Percentiles rank a stretch among this genome's conserved stretches.
Conservation (phyloP, 2,329 filamentous ascomycete species). For the Colletotrichum sp. region DNA sequence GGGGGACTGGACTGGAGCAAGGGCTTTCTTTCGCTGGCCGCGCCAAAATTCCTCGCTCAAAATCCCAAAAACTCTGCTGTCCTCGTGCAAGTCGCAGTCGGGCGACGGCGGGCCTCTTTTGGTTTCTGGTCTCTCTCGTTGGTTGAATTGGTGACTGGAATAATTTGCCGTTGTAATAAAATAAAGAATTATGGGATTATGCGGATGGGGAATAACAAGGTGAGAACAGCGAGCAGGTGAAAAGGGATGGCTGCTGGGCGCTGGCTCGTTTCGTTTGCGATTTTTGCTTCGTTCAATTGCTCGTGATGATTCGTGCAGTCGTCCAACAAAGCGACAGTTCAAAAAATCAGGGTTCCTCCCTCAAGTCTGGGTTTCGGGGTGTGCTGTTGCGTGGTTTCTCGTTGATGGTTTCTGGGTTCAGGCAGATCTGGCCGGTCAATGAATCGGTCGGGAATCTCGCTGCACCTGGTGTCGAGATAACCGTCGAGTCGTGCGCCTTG, state of each 20-base stretch:
- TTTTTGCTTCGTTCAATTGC: not conserved
- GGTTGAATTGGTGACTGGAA: not conserved
- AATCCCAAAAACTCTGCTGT: constrained; percentile 9
- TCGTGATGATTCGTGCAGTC: constrained; percentile 1
- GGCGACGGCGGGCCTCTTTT: not conserved
- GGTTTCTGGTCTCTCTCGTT: not conserved
- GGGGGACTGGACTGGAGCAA: not conserved
- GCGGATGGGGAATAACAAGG: not conserved
- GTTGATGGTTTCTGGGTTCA: not conserved
- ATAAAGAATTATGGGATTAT: not conserved
- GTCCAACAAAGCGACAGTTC: not conserved
- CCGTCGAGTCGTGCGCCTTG: not conserved
- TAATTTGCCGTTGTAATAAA: not conserved
- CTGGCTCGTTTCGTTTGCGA: not conserved
- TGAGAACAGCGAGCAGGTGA: not conserved
- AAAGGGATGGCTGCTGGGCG: not conserved
- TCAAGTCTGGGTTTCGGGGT: not conserved
- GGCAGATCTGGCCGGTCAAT: not conserved
- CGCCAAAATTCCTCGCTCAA: not conserved
- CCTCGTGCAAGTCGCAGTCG: constrained; percentile 14
- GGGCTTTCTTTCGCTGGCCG: not conserved
- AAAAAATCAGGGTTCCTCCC: not conserved
- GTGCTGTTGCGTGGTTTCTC: not conserved
- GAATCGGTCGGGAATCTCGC: not conserved
- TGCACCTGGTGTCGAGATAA: not conserved